Conservation (phyloP, 441 rosid genomes). For the Populus tomentosa region DNA sequence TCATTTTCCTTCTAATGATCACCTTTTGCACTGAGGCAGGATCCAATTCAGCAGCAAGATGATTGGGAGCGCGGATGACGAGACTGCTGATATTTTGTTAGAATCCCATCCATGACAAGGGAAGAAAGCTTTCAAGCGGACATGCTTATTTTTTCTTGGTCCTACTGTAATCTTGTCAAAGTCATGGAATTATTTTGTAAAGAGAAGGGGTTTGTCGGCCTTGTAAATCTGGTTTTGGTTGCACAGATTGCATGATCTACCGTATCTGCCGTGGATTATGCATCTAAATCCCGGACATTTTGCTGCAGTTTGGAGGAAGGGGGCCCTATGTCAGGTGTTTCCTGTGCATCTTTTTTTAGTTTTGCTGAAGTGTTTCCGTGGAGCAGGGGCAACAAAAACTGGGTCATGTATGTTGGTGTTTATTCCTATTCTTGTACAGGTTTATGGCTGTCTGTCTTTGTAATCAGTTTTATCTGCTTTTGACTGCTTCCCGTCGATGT, state of each 20-base stretch:
- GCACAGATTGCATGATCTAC: not conserved
- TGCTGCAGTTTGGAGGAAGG: not conserved
- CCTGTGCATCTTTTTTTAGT: not conserved
- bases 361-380: not conserved
- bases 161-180: not conserved
- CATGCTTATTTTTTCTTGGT: not conserved
- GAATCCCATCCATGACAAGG: not conserved
- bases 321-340: not conserved
- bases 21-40: conserved; percentile 1
- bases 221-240: not conserved
- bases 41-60: conserved; percentile 12
- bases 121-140: not conserved
- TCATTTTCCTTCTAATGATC: not conserved
- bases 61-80: not conserved
- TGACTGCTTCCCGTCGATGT: not conserved
- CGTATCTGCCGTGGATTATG: not conserved
- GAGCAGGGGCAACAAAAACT: not conserved
- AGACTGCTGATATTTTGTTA: not conserved
- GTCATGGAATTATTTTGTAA: not conserved
- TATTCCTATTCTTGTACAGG: not conserved
- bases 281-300: not conserved
- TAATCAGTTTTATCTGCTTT: not conserved
- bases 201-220: not conserved
- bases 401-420: not conserved
- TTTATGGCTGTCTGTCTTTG: not conserved